Conservation (phyloP, 2,329 filamentous ascomycete species). For the Zopfia rhizophila region DNA sequence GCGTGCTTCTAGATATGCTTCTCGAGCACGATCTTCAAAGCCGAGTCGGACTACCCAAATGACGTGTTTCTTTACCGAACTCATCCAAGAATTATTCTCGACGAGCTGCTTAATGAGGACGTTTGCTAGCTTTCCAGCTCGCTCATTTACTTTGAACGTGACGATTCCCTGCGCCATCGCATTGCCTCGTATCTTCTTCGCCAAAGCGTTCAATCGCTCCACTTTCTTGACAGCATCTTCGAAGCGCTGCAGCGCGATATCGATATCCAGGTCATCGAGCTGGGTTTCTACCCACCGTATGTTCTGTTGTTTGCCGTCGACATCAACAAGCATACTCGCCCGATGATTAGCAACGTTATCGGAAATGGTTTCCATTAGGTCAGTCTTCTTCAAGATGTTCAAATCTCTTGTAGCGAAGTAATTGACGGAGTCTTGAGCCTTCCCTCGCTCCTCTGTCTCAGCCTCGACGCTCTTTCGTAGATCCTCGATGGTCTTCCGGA, state of each 20-base stretch:
- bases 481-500: conserved; percentile 92
- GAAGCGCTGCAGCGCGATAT: conserved; percentile 90
- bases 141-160: conserved; percentile 87
- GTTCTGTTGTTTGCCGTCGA: conserved; percentile 96
- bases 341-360: conserved; percentile 74
- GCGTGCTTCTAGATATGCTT: conserved; percentile 84
- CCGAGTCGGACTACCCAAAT: conserved; percentile 86
- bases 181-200: conserved; percentile 84
- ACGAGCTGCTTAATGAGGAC: conserved; percentile 81
- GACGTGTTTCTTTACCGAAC: conserved; percentile 82
- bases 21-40: conserved; percentile 88
- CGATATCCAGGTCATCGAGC: conserved; percentile 95
- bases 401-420: conserved; percentile 85
- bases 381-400: conserved; percentile 79
- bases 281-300: conserved; percentile 95
- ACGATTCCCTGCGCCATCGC: conserved; percentile 90
- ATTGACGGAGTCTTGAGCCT: conserved; percentile 84
- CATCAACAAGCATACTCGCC: conserved; percentile 83
- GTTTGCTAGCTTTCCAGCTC: conserved; percentile 79
- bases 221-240: conserved; percentile 85
- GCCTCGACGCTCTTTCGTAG: conserved; percentile 85
- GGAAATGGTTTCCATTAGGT: conserved; percentile 80
- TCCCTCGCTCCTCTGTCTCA: conserved; percentile 87
- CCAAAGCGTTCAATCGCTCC: conserved; percentile 84
- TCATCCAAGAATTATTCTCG: conserved; percentile 79